Evolutionary conservation across 176 grass and related monocot species (phyloP).

Genomic region (Carex cristatella): DNA sequence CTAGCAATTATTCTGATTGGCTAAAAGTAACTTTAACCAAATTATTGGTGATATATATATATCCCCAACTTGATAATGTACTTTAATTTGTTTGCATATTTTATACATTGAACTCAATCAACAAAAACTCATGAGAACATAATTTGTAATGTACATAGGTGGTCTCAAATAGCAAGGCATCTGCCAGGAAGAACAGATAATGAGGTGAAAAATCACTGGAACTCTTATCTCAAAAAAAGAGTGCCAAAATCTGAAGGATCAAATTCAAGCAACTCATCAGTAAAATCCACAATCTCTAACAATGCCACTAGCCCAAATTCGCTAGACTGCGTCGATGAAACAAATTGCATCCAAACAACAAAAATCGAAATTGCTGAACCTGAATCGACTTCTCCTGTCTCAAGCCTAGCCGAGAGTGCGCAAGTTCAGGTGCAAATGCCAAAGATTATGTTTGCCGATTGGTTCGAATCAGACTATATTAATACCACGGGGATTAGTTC

Average conservation of each 20-base stretch:
- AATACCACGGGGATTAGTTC: constrained; percentile 23
- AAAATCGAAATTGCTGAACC: constrained; percentile 34
- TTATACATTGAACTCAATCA: not conserved
- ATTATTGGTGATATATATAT: not conserved
- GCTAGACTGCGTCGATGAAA: constrained; percentile 22
- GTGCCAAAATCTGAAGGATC: constrained; percentile 30
- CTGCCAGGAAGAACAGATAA: constrained; percentile 93
- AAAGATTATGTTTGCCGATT: constrained; percentile 86
- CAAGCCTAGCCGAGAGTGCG: constrained; percentile 26
- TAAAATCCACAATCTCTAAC: constrained; percentile 25
- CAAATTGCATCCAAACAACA: constrained; percentile 14
- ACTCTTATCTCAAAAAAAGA: constrained; percentile 96
- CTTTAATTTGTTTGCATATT: not conserved
- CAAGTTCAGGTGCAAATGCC: constrained; percentile 43
- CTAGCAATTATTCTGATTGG: not conserved
- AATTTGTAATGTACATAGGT: constrained; percentile 34
- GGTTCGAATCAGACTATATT: constrained; percentile 60
- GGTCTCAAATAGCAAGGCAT: constrained; percentile 84
- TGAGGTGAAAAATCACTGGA: constrained; percentile 99
- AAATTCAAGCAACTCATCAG: constrained; percentile 10
- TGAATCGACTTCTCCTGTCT: constrained; percentile 43
- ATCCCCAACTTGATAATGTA: not conserved
- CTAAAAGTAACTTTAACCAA: not conserved
- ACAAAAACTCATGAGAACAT: constrained; percentile 1
- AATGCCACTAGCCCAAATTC: constrained; percentile 23